Percentiles rank a stretch among this genome's conserved stretches.
Evolutionary conservation across 768 basidiomycete species (phyloP).

Genomic region (Termitomyces sp.): DNA sequence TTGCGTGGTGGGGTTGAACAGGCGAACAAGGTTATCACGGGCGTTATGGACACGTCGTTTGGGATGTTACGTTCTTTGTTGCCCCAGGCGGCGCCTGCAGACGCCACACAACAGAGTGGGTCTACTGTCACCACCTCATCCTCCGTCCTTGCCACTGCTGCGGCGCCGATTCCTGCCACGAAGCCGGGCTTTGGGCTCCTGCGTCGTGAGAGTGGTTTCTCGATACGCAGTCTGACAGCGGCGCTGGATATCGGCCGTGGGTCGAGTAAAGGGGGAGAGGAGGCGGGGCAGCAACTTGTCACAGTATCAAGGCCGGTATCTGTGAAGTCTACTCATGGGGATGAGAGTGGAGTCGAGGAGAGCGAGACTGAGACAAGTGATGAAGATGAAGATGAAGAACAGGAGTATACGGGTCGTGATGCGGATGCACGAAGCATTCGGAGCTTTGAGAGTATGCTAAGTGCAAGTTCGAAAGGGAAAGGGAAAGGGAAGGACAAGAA

Average conservation of each 20-base stretch:
- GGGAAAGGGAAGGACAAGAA: constrained; percentile 16
- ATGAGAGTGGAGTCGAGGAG: constrained; percentile 29
- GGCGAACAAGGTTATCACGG: constrained; percentile 78
- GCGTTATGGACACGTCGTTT: constrained; percentile 88
- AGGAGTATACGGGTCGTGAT: constrained; percentile 28
- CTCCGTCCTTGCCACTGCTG: background rate
- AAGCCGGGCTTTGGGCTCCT: constrained; percentile 62
- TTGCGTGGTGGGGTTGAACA: constrained; percentile 74
- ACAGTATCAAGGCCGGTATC: constrained; percentile 38
- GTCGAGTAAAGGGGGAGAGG: constrained; percentile 25
- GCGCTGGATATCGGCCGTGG: constrained; percentile 53
- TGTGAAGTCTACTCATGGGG: constrained; percentile 23
- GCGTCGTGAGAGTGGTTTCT: constrained; percentile 73
- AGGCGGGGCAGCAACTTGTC: constrained; percentile 41
- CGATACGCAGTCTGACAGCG: constrained; percentile 66
- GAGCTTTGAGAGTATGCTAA: constrained; percentile 88
- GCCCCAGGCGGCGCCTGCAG: constrained; percentile 33
- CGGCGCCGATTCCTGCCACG: constrained; percentile 24
- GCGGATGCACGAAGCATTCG: constrained; percentile 71
- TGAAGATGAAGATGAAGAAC: constrained; percentile 35
- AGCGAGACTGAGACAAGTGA: constrained; percentile 24
- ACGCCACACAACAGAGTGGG: background rate
- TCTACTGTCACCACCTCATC: background rate
- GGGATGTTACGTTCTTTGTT: constrained; percentile 79
- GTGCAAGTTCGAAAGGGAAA: constrained; percentile 27